phyloP scores from a whole-genome alignment of 2,329 filamentous ascomycete genomes.

The Arachnopeziza araneosa region DNA sequence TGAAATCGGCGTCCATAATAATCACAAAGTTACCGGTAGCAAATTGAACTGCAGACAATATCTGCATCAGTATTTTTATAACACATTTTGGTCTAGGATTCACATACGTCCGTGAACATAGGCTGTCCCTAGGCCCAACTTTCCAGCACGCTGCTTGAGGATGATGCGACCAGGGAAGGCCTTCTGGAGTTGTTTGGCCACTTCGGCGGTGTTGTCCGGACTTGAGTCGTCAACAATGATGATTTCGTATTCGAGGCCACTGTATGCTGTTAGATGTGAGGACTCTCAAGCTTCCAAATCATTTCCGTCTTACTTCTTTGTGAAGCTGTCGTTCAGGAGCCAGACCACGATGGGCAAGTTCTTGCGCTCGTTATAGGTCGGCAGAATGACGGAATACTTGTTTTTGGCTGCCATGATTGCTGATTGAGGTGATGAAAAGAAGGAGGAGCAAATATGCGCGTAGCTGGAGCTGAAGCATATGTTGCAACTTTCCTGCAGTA shows the following conservation, averaged over 20 bases:
- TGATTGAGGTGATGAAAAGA: too few relatives aligned
- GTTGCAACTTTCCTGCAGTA: too few relatives aligned
- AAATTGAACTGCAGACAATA: constrained; percentile 55
- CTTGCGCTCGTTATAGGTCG: constrained; percentile 96
- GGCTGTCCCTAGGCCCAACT: constrained; percentile 28
- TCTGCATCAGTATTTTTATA: too few relatives aligned
- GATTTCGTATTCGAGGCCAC: constrained; percentile 93
- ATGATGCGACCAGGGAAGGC: constrained; percentile 75
- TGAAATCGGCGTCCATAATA: constrained; percentile 99
- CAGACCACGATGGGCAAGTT: constrained; percentile 96
- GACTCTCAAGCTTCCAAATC: neutral
- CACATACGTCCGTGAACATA: constrained; percentile 55
- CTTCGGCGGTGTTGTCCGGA: constrained; percentile 87
- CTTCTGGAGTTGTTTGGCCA: constrained; percentile 85
- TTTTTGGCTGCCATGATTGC: constrained; percentile 39
- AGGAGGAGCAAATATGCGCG: too few relatives aligned
- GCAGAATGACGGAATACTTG: constrained; percentile 96
- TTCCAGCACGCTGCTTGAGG: constrained; percentile 84
- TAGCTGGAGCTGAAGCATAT: too few relatives aligned
- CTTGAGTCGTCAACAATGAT: constrained; percentile 98
- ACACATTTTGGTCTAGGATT: neutral
- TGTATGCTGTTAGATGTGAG: constrained; percentile 33
- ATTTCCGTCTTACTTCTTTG: constrained; percentile 71
- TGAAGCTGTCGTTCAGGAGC: constrained; percentile 89
- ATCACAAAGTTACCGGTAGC: constrained; percentile 91